phyloP scores from a whole-genome alignment of 2,329 filamentous ascomycete genomes.

The Colletotrichum tropicale region DNA sequence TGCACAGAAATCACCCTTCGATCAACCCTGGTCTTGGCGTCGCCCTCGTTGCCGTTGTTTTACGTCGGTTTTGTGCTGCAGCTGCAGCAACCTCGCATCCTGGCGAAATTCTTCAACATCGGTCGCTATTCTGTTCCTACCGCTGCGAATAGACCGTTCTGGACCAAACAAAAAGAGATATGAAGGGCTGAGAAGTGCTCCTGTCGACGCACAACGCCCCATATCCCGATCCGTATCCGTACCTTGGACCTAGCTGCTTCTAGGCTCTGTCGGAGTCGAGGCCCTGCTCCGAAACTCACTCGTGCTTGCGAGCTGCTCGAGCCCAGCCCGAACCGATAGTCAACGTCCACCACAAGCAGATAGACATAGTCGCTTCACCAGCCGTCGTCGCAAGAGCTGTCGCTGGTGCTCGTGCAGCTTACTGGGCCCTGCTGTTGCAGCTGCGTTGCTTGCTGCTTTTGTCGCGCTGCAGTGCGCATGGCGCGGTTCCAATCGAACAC shows the following conservation, averaged over 20 bases:
- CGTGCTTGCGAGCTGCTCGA: not conserved
- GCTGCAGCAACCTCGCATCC: not conserved
- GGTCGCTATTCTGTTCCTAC: not conserved
- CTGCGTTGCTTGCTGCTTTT: not conserved
- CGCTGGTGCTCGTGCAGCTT: not conserved
- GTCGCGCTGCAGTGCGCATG: not conserved
- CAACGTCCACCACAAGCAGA: not conserved
- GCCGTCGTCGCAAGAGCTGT: not conserved
- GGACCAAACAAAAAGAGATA: not conserved
- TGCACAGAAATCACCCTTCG: not conserved
- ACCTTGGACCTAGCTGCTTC: not conserved
- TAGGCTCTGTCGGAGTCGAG: not conserved
- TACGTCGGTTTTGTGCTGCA: not conserved
- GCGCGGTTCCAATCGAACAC: not conserved
- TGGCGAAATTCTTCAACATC: not conserved
- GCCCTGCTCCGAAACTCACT: not conserved
- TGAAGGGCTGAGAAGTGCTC: not conserved
- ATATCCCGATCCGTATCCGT: not conserved
- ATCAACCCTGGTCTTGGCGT: not conserved
- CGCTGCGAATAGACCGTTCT: not conserved
- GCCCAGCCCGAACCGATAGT: not conserved
- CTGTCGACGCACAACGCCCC: slow-evolving; percentile 3
- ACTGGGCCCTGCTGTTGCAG: not conserved
- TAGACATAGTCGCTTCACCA: not conserved
- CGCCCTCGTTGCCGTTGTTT: not conserved